Percentiles rank a stretch among this genome's conserved stretches.
Conservation (phyloP, 2,329 filamentous ascomycete genomes). For the Escovopsis sp. region DNA sequence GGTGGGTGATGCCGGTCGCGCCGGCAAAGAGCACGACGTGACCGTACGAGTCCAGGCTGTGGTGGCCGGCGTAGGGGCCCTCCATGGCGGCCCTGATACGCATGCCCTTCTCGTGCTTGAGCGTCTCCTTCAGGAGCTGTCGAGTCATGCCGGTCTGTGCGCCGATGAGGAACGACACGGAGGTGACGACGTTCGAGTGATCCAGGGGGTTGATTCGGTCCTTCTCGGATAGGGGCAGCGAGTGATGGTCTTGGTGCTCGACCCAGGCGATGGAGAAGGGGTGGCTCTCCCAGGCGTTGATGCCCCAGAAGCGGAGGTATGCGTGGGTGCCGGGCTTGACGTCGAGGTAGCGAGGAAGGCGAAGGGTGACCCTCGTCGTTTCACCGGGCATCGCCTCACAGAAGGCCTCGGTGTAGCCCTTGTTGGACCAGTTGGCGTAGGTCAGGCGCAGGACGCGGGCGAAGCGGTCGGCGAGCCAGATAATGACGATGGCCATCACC, state of each 20-base stretch:
- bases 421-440: conserved; percentile 49
- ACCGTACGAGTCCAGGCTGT: conserved; percentile 82
- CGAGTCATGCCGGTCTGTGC: conserved; percentile 82
- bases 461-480: conserved; percentile 63
- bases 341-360: conserved; percentile 50
- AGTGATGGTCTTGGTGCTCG: conserved; percentile 33
- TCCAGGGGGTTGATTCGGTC: conserved; percentile 23
- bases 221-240: conserved; percentile 27
- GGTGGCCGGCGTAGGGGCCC: conserved; percentile 75
- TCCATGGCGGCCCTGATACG: conserved; percentile 63
- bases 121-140: conserved; percentile 59
- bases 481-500: conserved; percentile 55
- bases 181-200: conserved; percentile 31
- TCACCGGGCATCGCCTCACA: conserved; percentile 58
- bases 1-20: conserved; percentile 89
- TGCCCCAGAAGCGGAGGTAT: conserved; percentile 54
- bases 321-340: conserved; percentile 59
- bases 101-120: conserved; percentile 37
- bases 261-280: conserved; percentile 71
- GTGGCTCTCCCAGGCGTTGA: conserved; percentile 59
- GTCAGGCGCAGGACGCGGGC: conserved; percentile 47
- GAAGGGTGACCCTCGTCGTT: conserved; percentile 53
- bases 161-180: conserved; percentile 71
- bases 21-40: conserved; percentile 84
- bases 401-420: conserved; percentile 47